Conservation (phyloP, 805 yeast genomes). For the Wickerhamiella allomyrinae region DNA sequence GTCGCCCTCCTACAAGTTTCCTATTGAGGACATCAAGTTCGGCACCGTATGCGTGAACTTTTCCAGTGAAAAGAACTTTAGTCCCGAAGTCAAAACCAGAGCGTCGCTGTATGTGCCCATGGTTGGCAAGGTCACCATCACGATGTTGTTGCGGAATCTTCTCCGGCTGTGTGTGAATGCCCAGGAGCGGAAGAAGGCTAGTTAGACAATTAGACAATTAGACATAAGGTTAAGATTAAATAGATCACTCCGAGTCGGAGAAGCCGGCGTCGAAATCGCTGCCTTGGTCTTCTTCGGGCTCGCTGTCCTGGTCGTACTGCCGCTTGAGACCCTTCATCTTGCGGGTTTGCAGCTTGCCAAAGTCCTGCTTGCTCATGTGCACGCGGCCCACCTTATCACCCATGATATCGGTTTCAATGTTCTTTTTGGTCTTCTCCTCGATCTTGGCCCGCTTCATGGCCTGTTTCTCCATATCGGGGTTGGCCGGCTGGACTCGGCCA, state of each 20-base stretch:
- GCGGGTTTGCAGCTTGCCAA: slow-evolving; percentile 81
- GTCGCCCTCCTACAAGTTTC: slow-evolving; percentile 66
- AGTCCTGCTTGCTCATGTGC: slow-evolving; percentile 91
- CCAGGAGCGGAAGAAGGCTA: slow-evolving; percentile 9
- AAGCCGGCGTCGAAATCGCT: slow-evolving; percentile 8
- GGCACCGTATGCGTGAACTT: slow-evolving; percentile 90
- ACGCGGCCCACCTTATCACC: slow-evolving; percentile 96
- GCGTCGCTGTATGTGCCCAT: slow-evolving; percentile 92
- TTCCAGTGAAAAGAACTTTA: slow-evolving; percentile 77
- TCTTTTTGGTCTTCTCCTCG: slow-evolving; percentile 73
- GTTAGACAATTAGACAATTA: background rate
- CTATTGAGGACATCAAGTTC: slow-evolving; percentile 59
- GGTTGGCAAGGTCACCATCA: slow-evolving; percentile 90
- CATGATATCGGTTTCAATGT: slow-evolving; percentile 70
- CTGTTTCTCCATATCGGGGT: slow-evolving; percentile 81
- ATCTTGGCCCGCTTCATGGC: slow-evolving; percentile 73
- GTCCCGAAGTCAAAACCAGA: slow-evolving; percentile 57
- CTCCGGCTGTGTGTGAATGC: slow-evolving; percentile 67
- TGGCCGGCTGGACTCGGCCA: slow-evolving; percentile 72
- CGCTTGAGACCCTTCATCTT: slow-evolving; percentile 97
- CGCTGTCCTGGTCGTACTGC: slow-evolving; percentile 64
- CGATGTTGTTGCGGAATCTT: slow-evolving; percentile 84
- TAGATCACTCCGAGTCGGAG: slow-evolving; percentile 8
- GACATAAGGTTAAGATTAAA: background rate
- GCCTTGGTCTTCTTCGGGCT: slow-evolving; percentile 26